Evolutionary conservation across 2,329 filamentous ascomycete genomes (phyloP).

Genomic region (Aspergillus sp.): DNA sequence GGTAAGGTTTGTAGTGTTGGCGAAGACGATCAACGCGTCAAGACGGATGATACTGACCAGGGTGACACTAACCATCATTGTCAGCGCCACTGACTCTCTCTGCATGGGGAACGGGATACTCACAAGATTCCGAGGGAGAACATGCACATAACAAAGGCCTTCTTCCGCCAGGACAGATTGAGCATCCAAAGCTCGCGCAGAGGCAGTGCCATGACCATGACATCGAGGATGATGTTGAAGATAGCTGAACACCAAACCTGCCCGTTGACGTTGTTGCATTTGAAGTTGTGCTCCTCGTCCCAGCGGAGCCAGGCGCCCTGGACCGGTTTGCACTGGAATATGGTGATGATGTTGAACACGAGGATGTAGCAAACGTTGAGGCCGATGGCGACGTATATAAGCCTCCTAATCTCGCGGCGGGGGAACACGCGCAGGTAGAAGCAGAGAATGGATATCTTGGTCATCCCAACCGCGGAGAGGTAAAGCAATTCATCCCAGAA

Average conservation of each 20-base stretch:
- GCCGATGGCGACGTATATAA: slow-evolving; percentile 31
- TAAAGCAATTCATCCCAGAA: slow-evolving; percentile 35
- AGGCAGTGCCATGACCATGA: slow-evolving; percentile 30
- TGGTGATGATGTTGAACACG: slow-evolving; percentile 35
- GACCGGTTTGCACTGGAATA: slow-evolving; percentile 40
- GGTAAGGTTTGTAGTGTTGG: slow-evolving; percentile 42
- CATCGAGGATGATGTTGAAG: slow-evolving; percentile 33
- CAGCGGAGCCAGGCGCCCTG: slow-evolving; percentile 43
- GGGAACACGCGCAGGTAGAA: slow-evolving; percentile 48
- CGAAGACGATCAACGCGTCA: slow-evolving; percentile 44
- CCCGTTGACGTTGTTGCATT: slow-evolving; percentile 38
- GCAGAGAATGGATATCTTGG: slow-evolving; percentile 35
- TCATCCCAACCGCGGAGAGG: slow-evolving; percentile 32
- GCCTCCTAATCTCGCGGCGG: slow-evolving; percentile 31
- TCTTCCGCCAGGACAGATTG: slow-evolving; percentile 29
- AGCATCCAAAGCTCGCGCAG: slow-evolving; percentile 28
- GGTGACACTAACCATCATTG: slow-evolving; percentile 37
- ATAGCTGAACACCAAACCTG: slow-evolving; percentile 38
- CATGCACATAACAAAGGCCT: slow-evolving; percentile 35
- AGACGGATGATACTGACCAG: slow-evolving; percentile 49
- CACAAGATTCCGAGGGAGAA: slow-evolving; percentile 40
- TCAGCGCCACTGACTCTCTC: neutral
- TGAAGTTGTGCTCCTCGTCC: slow-evolving; percentile 34
- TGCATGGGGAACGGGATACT: slow-evolving; percentile 7
- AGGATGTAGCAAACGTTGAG: slow-evolving; percentile 31